These are phyloP conservation scores for Stephania yunnanensis DNA, from an alignment of 164 flowering plant genomes.

Conservation along the genomic window DNA sequence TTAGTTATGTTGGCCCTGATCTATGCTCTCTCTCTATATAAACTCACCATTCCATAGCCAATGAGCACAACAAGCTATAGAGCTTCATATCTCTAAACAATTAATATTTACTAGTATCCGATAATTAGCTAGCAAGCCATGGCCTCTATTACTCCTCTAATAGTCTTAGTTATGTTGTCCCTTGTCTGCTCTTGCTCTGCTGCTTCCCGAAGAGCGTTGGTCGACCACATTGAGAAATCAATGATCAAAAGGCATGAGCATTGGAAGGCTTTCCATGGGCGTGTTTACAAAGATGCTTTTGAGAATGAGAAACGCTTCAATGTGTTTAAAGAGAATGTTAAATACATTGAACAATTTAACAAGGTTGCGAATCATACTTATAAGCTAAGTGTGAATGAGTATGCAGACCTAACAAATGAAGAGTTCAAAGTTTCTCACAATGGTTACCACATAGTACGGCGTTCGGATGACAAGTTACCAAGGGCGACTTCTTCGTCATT, in stretches of 20 bases:
- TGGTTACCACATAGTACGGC: neutral
- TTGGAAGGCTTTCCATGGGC: neutral
- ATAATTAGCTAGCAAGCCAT: too few relatives aligned
- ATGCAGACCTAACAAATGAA: neutral
- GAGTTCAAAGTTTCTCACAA: neutral
- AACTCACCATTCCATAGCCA: too few relatives aligned
- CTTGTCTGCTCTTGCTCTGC: neutral
- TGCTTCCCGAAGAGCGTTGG: neutral
- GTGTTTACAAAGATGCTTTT: neutral
- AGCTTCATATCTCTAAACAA: too few relatives aligned
- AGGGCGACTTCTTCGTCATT: neutral
- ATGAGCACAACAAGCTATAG: too few relatives aligned
- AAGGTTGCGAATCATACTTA: neutral
- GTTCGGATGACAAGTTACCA: neutral
- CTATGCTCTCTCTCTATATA: too few relatives aligned
- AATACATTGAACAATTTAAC: neutral
- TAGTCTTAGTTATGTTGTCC: too few relatives aligned
- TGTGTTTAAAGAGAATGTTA: neutral
- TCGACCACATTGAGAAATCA: neutral
- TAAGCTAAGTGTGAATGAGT: neutral
- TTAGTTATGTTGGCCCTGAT: too few relatives aligned
- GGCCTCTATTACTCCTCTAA: too few relatives aligned
- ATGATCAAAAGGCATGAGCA: neutral
- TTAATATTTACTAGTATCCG: too few relatives aligned
- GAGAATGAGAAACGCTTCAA: neutral